These are phyloP conservation scores for Lineolata rhizophorae DNA, from an alignment of 495 filamentous ascomycete species.

Conservation along the genomic window DNA sequence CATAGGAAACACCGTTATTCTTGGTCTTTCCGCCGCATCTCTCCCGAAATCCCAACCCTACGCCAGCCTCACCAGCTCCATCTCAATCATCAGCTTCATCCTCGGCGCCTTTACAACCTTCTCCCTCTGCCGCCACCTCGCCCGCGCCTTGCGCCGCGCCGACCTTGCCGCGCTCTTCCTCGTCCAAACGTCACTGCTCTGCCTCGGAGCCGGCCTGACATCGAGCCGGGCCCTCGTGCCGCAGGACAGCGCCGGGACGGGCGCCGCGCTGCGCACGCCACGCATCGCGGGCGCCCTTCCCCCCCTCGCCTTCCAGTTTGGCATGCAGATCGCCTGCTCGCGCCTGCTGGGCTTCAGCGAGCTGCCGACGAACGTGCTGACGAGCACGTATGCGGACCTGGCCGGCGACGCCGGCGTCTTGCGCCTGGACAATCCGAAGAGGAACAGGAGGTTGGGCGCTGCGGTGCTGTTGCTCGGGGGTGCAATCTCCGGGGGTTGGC, in stretches of 20 bases:
- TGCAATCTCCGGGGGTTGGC: constrained; percentile 39
- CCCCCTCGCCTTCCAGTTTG: constrained; percentile 48
- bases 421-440: constrained; percentile 36
- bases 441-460: constrained; percentile 36
- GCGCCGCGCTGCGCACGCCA: constrained; percentile 14
- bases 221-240: constrained; percentile 29
- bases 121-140: background rate
- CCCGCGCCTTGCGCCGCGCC: constrained; percentile 15
- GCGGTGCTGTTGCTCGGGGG: constrained; percentile 35
- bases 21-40: constrained; percentile 11
- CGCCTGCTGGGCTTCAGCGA: constrained; percentile 42
- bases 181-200: constrained; percentile 30
- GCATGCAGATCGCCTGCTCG: constrained; percentile 43
- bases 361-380: constrained; percentile 53
- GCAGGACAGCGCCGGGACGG: constrained; percentile 12
- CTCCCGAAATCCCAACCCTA: constrained; percentile 7
- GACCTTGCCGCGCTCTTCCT: constrained; percentile 34
- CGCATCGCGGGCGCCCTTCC: constrained; percentile 33
- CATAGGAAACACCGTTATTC: constrained; percentile 14
- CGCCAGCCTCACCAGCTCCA: constrained; percentile 8
- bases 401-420: constrained; percentile 44
- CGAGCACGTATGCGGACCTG: constrained; percentile 31
- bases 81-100: constrained; percentile 11
- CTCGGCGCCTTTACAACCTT: constrained; percentile 7
- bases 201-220: constrained; percentile 35